A percentile compares a stretch with the other conserved stretches of the same genome.
These are phyloP conservation scores for Calonectria naviculata DNA, from an alignment of 2,329 filamentous ascomycete species.

Conservation along the genomic window DNA sequence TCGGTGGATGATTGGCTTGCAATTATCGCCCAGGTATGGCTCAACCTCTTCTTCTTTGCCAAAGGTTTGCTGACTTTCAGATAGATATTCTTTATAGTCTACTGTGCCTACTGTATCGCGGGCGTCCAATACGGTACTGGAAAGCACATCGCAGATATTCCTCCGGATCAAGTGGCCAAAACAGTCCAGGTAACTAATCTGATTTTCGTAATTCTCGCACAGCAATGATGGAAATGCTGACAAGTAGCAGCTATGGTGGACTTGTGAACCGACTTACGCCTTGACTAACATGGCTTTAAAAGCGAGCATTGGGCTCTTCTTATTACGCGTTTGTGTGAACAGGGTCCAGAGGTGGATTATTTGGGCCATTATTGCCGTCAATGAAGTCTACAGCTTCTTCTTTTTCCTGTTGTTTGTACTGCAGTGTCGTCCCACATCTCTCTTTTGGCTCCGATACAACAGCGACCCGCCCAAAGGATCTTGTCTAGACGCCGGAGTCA, in stretches of 20 bases:
- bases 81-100: neutral
- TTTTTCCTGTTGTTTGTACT: slow-evolving; percentile 10
- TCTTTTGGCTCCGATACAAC: neutral
- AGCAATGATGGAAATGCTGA: neutral
- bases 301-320: neutral
- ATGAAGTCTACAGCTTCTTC: neutral
- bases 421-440: neutral
- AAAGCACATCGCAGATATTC: neutral
- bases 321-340: neutral
- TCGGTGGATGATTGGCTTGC: neutral
- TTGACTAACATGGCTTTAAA: neutral
- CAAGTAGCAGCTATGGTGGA: neutral
- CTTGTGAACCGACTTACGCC: neutral
- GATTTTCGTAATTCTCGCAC: no score
- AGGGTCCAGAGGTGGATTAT: neutral
- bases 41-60: neutral
- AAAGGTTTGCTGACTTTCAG: neutral
- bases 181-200: neutral
- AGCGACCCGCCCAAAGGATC: neutral
- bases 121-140: neutral
- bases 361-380: neutral
- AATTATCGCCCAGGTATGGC: neutral
- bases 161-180: neutral
- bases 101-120: neutral
- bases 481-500: neutral